Base-by-base conservation (phyloP, 2,329 filamentous ascomycete species). In the Ophiostoma pallidulum region DNA sequence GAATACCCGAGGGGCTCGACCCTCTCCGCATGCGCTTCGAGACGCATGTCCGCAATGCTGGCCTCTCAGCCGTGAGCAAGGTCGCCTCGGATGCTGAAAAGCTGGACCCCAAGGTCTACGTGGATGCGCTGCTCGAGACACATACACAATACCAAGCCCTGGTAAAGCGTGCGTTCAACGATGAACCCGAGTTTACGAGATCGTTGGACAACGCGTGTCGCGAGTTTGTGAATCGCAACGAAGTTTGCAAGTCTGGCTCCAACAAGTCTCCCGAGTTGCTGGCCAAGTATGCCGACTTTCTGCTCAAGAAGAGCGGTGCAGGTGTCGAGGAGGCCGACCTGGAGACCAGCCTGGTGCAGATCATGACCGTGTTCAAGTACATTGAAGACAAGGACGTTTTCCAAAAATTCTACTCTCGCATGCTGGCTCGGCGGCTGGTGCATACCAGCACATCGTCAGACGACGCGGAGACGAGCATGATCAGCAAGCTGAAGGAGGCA, bases 281-380 rank as follows among this genome's bases (percentile, higher is more conserved):
- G 32, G 91, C 92, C 62, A 95, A 95, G 66, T 97, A 98, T 64
- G 87, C 90, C 28, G 92, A 98, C 64, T 82, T 89, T 9, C 71
- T 98, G 28, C 73, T 98, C 44, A 91, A 92, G 66, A 96, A 95
- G 73, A 91, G 87, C 56, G 86, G 85, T 26, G 94, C 90, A 57
- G 88, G 89, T 58, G 87, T 89, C 13, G 92, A 97, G 62, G 92
- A 98, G 62, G 84, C 86, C 28, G 91, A 98, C 60, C 76, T 97
- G 58, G 92, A 98, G 68, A 83, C 84, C 56, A 84, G 88, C 28
- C 72, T 97, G 26, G 81, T 80, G 18, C 87, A 96, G 64, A 92
- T 98, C 59, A 98, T 98, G 92, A 96, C 91, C 2, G 88, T 98
- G 47, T 98, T 98, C 78, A 97, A 97, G 71, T 98, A 98, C 67